Conservation (phyloP, 352 stramenopile species). For the Globisporangium carolinianum region DNA sequence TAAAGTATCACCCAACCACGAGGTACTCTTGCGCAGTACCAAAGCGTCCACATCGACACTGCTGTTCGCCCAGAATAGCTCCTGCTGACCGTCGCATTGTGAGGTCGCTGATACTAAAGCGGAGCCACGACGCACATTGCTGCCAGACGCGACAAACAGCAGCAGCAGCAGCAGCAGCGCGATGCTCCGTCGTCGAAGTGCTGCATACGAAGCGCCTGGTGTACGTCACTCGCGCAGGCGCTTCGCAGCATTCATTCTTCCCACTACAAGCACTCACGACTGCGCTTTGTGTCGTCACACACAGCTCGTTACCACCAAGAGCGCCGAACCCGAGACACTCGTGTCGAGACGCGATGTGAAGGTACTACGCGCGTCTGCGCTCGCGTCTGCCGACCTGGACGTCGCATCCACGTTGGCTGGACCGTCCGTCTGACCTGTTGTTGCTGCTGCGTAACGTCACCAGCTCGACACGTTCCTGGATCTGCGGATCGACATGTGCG, state of each 20-base stretch:
- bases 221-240: conserved; percentile 1
- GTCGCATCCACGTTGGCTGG: background rate
- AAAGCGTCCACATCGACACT: too few relatives aligned
- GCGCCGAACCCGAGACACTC: conserved; percentile 2
- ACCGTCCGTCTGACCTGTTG: background rate
- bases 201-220: conserved; percentile 6
- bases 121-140: too few relatives aligned
- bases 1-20: too few relatives aligned
- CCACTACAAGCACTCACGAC: background rate
- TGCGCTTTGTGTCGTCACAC: background rate
- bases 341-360: conserved; percentile 5
- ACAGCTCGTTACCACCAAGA: background rate
- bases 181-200: conserved; percentile 13
- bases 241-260: background rate
- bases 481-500: conserved; percentile 23
- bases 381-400: background rate
- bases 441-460: background rate
- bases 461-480: conserved; percentile 21
- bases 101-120: too few relatives aligned
- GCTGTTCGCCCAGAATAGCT: too few relatives aligned
- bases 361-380: background rate
- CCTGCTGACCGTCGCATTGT: too few relatives aligned
- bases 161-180: background rate
- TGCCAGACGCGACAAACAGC: too few relatives aligned
- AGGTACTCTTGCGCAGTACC: too few relatives aligned